These are phyloP conservation scores for Silene vulgaris DNA, from an alignment of 179 eudicot species.

Conservation along the genomic window DNA sequence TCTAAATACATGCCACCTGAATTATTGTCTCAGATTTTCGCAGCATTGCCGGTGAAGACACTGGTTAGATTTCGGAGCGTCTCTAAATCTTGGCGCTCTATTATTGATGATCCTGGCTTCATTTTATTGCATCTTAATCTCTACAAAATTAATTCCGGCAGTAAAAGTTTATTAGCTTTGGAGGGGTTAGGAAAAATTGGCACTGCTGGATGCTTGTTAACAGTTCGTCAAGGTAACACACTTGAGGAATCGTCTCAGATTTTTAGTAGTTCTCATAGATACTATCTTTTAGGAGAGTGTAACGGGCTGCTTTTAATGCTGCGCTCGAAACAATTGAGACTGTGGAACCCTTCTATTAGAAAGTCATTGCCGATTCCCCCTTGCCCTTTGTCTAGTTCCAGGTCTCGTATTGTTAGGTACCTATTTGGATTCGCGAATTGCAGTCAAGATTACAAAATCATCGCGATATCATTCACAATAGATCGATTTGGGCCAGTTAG, in stretches of 20 bases:
- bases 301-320: background rate
- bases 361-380: background rate
- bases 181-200: background rate
- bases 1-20: background rate
- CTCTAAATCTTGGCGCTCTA: background rate
- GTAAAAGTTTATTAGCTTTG: background rate
- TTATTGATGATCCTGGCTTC: background rate
- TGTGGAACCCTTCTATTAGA: constrained; percentile 11
- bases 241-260: background rate
- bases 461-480: background rate
- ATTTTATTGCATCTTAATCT: background rate
- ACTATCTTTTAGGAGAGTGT: background rate
- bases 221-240: background rate
- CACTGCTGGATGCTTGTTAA: background rate
- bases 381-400: background rate
- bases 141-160: background rate
- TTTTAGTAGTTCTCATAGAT: background rate
- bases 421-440: background rate
- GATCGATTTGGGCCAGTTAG: background rate
- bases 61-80: background rate
- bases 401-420: background rate
- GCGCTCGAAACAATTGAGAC: background rate
- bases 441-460: background rate
- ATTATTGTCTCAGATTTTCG: background rate
- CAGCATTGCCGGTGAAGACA: background rate